Evolutionary conservation across 805 yeast species (phyloP).

Genomic region (Millerago galiae): DNA sequence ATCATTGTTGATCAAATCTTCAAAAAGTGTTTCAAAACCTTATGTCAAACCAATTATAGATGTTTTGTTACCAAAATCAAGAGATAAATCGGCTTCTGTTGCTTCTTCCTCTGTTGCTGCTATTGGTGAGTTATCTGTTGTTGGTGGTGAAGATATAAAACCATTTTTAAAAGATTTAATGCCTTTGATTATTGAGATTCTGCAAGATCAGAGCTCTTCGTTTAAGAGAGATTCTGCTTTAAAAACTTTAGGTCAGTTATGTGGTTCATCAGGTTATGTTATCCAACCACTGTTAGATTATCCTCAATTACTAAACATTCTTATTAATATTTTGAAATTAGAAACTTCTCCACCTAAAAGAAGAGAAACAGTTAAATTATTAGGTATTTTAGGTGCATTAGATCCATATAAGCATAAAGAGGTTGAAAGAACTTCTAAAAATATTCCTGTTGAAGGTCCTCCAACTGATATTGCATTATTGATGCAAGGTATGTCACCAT

Average conservation of each 20-base stretch:
- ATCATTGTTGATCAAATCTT: conserved; percentile 66
- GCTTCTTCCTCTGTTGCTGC: conserved; percentile 82
- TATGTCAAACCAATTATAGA: conserved; percentile 89
- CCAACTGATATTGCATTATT: conserved; percentile 84
- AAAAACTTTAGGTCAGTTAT: conserved; percentile 78
- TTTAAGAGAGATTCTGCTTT: conserved; percentile 86
- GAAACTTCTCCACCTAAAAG: conserved; percentile 71
- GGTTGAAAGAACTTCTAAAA: conserved; percentile 65
- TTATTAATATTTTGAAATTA: conserved; percentile 74
- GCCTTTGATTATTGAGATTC: conserved; percentile 82
- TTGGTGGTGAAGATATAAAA: conserved; percentile 79
- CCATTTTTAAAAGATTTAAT: conserved; percentile 69
- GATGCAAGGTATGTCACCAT: conserved; percentile 92
- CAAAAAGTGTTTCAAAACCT: conserved; percentile 80
- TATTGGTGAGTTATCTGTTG: conserved; percentile 81
- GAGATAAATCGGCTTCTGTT: conserved; percentile 69
- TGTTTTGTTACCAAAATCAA: conserved; percentile 69
- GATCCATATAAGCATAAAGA: conserved; percentile 96
- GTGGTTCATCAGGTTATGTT: conserved; percentile 90
- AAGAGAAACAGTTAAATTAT: conserved; percentile 79
- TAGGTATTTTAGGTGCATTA: conserved; percentile 93
- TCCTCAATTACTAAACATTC: conserved; percentile 78
- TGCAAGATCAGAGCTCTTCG: conserved; percentile 89
- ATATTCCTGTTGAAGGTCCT: conserved; percentile 61
- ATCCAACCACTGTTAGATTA: conserved; percentile 88